These are phyloP conservation scores for Cornus suecica DNA, from an alignment of 148 eudicot species.

Conservation along the genomic window DNA sequence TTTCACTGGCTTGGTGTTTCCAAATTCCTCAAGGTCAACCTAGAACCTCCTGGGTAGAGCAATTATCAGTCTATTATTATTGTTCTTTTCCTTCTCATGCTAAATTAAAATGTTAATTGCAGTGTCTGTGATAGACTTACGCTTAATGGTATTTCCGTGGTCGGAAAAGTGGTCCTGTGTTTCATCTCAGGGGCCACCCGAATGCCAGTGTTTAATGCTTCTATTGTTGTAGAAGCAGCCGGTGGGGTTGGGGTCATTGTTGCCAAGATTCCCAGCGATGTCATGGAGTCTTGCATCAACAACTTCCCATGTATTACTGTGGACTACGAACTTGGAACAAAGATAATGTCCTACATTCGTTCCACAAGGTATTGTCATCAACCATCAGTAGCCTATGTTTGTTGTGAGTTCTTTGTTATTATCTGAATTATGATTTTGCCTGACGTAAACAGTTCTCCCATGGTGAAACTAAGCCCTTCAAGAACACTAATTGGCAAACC, in stretches of 20 bases:
- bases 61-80: neutral
- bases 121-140: conserved; percentile 11
- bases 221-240: neutral
- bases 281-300: neutral
- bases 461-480: conserved; percentile 13
- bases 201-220: neutral
- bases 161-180: conserved; percentile 29
- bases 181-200: neutral
- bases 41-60: neutral
- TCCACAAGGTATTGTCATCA: conserved; percentile 17
- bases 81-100: neutral
- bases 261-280: neutral
- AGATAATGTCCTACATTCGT: conserved; percentile 20
- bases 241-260: conserved; percentile 26
- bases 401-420: neutral
- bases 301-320: conserved; percentile 21
- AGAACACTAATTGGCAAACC: conserved; percentile 18
- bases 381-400: neutral
- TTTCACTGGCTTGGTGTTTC: conserved; percentile 4
- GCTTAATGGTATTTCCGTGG: neutral
- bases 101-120: neutral
- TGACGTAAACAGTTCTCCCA: conserved; percentile 2
- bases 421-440: neutral
- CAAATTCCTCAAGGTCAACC: neutral
- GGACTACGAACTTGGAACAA: conserved; percentile 18